phyloP scores from a whole-genome alignment of 768 basidiomycete genomes.

The Hericium coralloides region DNA sequence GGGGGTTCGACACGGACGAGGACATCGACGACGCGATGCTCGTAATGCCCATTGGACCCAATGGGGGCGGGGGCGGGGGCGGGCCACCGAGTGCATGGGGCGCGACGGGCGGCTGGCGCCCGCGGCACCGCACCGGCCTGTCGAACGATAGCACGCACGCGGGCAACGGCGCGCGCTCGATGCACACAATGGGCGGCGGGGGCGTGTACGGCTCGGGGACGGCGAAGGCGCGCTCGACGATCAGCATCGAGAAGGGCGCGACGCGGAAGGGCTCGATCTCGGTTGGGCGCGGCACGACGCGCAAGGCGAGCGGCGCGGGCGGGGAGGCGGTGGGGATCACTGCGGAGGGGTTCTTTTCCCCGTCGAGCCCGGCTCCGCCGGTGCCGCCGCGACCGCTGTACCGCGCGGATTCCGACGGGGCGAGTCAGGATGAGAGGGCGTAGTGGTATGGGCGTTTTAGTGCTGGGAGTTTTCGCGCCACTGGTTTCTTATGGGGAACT shows the following conservation, averaged over 20 bases:
- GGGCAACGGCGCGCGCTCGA: constrained; percentile 22
- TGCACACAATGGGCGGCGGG: constrained; percentile 24
- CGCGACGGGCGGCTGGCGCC: constrained; percentile 23
- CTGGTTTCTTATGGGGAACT: not conserved
- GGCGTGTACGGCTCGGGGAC: constrained; percentile 22
- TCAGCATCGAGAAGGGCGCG: constrained; percentile 53
- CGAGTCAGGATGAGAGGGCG: not conserved
- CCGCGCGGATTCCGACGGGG: not conserved
- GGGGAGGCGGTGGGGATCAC: constrained; percentile 73
- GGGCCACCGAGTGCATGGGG: constrained; percentile 32
- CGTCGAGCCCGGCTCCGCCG: constrained; percentile 28
- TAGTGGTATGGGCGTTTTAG: not conserved
- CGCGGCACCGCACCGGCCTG: constrained; percentile 33
- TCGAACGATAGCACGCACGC: constrained; percentile 24
- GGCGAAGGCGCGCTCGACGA: constrained; percentile 43
- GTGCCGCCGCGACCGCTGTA: not conserved
- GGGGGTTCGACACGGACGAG: constrained; percentile 48
- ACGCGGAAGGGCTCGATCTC: constrained; percentile 50
- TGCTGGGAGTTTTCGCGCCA: not conserved
- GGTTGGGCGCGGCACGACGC: constrained; percentile 50
- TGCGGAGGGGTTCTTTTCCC: constrained; percentile 68
- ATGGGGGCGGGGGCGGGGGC: constrained; percentile 1
- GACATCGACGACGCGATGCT: constrained; percentile 71
- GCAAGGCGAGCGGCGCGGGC: constrained; percentile 59
- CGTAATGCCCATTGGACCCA: constrained; percentile 59